phyloP scores from a whole-genome alignment of 1,284 basidiomycete genomes.

The Schizophyllum commune region DNA sequence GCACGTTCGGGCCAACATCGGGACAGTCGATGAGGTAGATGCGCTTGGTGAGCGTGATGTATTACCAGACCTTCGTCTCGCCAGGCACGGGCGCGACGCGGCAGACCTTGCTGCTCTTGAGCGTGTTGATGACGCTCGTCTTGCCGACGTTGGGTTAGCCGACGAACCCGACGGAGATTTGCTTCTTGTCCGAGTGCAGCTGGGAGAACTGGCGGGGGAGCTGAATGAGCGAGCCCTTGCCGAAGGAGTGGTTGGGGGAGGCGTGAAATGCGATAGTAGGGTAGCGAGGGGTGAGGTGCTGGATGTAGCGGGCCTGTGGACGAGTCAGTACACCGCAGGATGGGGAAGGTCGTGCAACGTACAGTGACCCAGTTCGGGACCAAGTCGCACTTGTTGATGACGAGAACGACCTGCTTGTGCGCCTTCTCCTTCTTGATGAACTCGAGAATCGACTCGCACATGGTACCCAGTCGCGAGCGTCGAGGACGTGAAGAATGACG shows the following conservation, averaged over 20 bases:
- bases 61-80: conserved; percentile 99
- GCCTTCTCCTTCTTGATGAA: conserved; percentile 95
- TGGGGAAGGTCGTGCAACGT: conserved; percentile 27
- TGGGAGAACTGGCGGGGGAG: conserved; percentile 95
- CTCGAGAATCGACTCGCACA: conserved; percentile 92
- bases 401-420: conserved; percentile 94
- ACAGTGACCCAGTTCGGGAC: conserved; percentile 99
- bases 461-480: conserved; percentile 96
- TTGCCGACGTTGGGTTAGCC: conserved; percentile 99
- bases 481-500: conserved; percentile 92
- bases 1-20: conserved; percentile 93
- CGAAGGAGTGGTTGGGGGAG: conserved; percentile 98
- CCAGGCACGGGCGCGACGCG: conserved; percentile 95
- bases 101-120: conserved; percentile 98
- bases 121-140: conserved; percentile 95
- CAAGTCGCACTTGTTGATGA: conserved; percentile 98
- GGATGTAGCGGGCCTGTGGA: conserved; percentile 87
- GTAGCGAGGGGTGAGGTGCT: conserved; percentile 89
- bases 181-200: conserved; percentile 98
- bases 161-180: conserved; percentile 96
- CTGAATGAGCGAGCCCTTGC: conserved; percentile 97
- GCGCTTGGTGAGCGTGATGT: conserved; percentile 91
- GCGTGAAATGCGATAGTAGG: conserved; percentile 99
- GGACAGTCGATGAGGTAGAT: conserved; percentile 99
- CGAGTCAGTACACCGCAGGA: conserved; percentile 6